A percentile compares a stretch with the other conserved stretches of the same genome.
Conservation (phyloP, 257 asterid species). For the Nicotiana noctiflora region DNA sequence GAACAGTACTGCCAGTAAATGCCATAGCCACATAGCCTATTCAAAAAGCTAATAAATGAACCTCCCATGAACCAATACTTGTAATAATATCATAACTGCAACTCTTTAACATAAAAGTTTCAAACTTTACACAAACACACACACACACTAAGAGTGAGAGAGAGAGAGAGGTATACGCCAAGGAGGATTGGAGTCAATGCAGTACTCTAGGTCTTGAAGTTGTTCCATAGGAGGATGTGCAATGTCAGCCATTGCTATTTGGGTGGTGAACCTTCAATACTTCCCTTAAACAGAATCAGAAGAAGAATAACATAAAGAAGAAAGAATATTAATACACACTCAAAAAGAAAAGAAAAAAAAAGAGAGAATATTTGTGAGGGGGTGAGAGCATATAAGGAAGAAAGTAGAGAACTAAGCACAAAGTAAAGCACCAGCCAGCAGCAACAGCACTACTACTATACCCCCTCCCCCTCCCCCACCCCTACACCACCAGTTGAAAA, state of each 20-base stretch:
- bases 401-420: not conserved
- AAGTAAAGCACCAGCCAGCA: constrained; percentile 14
- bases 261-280: constrained; percentile 10
- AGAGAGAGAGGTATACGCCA: constrained; percentile 56
- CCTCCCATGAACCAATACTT: not conserved
- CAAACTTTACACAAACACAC: not conserved
- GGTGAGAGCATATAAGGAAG: not conserved
- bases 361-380: constrained; percentile 18
- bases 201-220: constrained; percentile 90
- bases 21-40: not conserved
- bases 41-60: not conserved
- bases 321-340: constrained; percentile 7
- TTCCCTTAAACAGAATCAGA: constrained; percentile 16
- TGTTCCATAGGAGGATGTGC: constrained; percentile 90
- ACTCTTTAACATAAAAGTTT: not conserved
- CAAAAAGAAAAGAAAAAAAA: constrained; percentile 10
- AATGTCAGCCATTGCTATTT: constrained; percentile 63
- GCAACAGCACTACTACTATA: constrained; percentile 9
- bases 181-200: constrained; percentile 97
- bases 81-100: not conserved
- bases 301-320: not conserved
- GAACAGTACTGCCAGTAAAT: not conserved
- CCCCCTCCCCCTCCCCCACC: not conserved
- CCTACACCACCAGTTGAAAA: constrained; percentile 5
- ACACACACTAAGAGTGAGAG: not conserved